Evolutionary conservation across 1,284 basidiomycete genomes (phyloP), one percentile per base, ranked within the genome.

Genomic region (Sporisorium scitamineum): DNA sequence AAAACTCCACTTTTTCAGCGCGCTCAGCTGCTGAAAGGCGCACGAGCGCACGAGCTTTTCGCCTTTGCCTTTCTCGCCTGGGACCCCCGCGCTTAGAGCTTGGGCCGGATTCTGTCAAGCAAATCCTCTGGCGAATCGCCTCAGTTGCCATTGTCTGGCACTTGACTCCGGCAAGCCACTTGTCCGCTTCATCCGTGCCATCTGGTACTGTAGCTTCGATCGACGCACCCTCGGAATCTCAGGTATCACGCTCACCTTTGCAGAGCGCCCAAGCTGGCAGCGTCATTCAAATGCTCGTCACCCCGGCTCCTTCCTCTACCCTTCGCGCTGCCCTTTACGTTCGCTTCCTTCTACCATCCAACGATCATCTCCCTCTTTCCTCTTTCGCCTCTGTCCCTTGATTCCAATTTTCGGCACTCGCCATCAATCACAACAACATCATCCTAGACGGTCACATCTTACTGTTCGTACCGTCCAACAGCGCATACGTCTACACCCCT

Each of bases 231-330:
- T 11, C 52, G 18, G 29, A 29, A 18, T n/a, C 44, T 20, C 45
- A 29, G 26, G 26, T 44, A 41, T 31, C 41, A 42, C 39, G 54
- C 41, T 55, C 54, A 34, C 44, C 44, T 31, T 32, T 22, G 9
- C 6, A 42, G n/a, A 42, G 39, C 3, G 39, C 3, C 14, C 3
- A 20, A 42, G 39, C 24, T 27, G 24, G 22, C 34, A 41, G 52
- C 53, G 39, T n/a, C 65, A 47, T 64, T 70, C 52, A 70, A 70
- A 70, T 70, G 64, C 61, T 47, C 55, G 24, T 26, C 27, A 29
- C 45, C 41, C 52, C 41, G 18, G 24, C 45, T 3, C 10, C n/a
- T 8, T 32, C 24, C 47, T 16, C 13, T 18, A 48, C 18, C 37
- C 29, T 54, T 55, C 57, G 32, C 45, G 39, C 51, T 54, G 26